Percentiles rank a stretch among this genome's conserved stretches.
Evolutionary conservation across 768 basidiomycete genomes (phyloP).

Genomic region (Macrolepiota albuminosa): DNA sequence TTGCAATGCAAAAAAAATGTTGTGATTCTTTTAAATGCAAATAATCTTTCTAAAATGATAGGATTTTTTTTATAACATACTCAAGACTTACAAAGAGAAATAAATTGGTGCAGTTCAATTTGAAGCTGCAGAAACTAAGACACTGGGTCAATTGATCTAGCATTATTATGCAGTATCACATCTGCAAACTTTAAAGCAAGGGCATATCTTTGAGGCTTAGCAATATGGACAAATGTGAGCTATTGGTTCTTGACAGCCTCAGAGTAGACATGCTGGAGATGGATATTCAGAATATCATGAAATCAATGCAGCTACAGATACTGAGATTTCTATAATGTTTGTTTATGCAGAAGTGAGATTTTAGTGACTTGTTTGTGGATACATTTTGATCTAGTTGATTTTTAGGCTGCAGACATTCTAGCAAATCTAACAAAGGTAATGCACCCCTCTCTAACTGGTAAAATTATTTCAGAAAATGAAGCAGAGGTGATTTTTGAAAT

Average conservation of each 20-base stretch:
- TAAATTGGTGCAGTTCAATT: slow-evolving; percentile 2
- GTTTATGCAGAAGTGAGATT: background rate
- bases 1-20: background rate
- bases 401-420: background rate
- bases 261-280: slow-evolving; percentile 4
- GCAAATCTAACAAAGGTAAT: background rate
- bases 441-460: background rate
- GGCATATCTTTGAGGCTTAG: slow-evolving; percentile 2
- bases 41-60: background rate
- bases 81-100: background rate
- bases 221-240: slow-evolving; percentile 5
- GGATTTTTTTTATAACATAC: too few species aligned
- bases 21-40: background rate
- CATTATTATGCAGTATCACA: background rate
- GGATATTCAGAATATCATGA: slow-evolving; percentile 2
- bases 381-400: background rate
- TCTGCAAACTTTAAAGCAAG: background rate
- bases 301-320: background rate
- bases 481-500: too few species aligned
- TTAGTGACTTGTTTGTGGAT: background rate
- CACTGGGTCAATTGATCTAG: background rate
- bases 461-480: background rate
- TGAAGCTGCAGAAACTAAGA: background rate
- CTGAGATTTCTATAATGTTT: background rate
- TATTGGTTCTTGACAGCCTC: slow-evolving; percentile 1